Evolutionary conservation across 208 protist genomes (phyloP).

Genomic region (Leishmania mexicana): DNA sequence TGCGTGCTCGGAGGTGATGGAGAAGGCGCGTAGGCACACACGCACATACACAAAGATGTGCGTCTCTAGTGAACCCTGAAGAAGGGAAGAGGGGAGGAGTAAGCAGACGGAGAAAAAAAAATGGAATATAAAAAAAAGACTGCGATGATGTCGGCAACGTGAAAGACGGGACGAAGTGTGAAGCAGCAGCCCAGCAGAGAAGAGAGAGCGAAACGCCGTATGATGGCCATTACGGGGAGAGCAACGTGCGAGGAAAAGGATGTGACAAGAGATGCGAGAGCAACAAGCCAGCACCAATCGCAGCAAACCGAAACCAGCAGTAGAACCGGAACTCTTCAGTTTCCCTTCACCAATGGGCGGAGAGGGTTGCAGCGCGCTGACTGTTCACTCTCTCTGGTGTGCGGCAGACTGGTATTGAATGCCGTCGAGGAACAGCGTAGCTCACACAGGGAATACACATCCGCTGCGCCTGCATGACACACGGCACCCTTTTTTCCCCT

Average conservation of each 20-base stretch:
- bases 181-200: neutral
- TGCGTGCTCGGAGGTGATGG: neutral
- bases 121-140: slow-evolving; percentile 16
- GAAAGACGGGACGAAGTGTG: neutral
- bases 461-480: neutral
- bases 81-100: slow-evolving; percentile 4
- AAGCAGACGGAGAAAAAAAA: slow-evolving; percentile 5
- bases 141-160: neutral
- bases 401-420: neutral
- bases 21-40: neutral
- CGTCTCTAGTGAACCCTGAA: neutral
- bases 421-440: neutral
- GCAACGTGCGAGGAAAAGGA: slow-evolving; percentile 9
- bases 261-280: slow-evolving; percentile 1
- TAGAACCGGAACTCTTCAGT: neutral
- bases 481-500: neutral
- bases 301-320: neutral
- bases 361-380: neutral
- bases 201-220: slow-evolving; percentile 1
- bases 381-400: neutral
- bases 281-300: neutral
- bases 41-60: neutral
- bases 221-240: slow-evolving; percentile 1
- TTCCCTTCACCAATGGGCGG: neutral
- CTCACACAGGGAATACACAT: neutral